Evolutionary conservation across 176 grass and related monocot species (phyloP), one percentile per base, ranked within the genome.

Genomic region (Zoysia pacifica): DNA sequence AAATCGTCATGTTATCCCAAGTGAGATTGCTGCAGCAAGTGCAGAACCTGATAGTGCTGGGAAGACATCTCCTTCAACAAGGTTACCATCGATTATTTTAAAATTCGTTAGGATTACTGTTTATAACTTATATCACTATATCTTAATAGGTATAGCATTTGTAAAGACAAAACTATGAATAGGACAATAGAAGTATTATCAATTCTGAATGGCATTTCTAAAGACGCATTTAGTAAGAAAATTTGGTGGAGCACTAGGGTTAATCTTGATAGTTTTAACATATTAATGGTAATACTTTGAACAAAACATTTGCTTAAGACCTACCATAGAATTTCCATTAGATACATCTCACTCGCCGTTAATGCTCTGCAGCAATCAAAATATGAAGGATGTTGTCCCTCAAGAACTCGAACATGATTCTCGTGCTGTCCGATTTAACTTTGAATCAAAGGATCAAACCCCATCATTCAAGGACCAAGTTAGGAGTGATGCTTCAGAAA

Each of bases 381-480:
- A 20, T 66, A 66, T 6, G 48, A 76, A 85, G 72, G 87, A 76
- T 81, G 71, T n/a, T 67, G 41, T 35, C 63, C 65, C 77, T 43
- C 82, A 81, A 81, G 72, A 55, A 72, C 70, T 65, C 19, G 77
- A 72, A 35, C 65, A 39, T 51, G 77, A 72, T 81, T 72, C 87
- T 65, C 65, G 71, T 84, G 48, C 65, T 80, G 89, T 90, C 38
- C 78, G 80, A 62, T 89, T 89, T 84, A 77, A 47, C 62, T 67
- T 83, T 16, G 92, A 93, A 70, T 82, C 89, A 9, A 89, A 89
- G 80, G 81, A 83, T 81, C 95, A 87, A 20, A 91, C 82, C 50
- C 81, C 77, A 51, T 93, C 86, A 75, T 94, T 98, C 61, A 92
- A 91, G 38, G 81, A 89, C 47, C 81, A 89, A 40, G 69, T 90